Evolutionary conservation across 345 rosid species (phyloP).

Genomic region (Hibiscus tridactylites): DNA sequence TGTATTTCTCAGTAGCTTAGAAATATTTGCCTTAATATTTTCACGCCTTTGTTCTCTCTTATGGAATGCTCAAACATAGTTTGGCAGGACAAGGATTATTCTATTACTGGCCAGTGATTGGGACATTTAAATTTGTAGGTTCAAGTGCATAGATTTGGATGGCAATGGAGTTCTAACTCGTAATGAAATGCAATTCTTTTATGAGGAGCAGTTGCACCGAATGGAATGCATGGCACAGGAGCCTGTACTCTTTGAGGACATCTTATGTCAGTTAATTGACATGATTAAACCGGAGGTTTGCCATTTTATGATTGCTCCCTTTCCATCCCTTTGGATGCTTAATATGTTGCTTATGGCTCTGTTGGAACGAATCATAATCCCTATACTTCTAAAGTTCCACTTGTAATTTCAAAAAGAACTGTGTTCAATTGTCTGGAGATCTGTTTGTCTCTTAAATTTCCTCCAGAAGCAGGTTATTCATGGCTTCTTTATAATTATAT

Average conservation of each 20-base stretch:
- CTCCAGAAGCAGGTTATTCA: background rate
- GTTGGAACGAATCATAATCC: background rate
- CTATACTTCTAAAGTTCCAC: background rate
- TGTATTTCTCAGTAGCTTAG: background rate
- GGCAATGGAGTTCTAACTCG: constrained; percentile 74
- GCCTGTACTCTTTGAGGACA: constrained; percentile 73
- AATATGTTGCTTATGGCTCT: background rate
- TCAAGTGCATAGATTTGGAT: constrained; percentile 85
- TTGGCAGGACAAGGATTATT: background rate
- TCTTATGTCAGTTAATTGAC: constrained; percentile 81
- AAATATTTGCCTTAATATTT: background rate
- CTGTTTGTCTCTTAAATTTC: background rate
- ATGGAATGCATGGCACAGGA: constrained; percentile 83
- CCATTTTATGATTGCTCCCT: background rate
- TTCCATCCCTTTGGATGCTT: background rate
- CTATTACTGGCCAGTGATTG: background rate
- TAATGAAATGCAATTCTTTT: constrained; percentile 81
- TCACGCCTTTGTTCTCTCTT: background rate
- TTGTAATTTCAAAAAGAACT: background rate
- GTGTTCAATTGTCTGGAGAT: background rate
- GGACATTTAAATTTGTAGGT: constrained; percentile 35
- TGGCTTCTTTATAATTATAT: background rate
- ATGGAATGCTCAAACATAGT: background rate
- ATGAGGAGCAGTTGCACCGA: constrained; percentile 84
- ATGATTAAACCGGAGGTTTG: constrained; percentile 83